Percentiles rank a stretch among this genome's conserved stretches.
Evolutionary conservation across 345 rosid species (phyloP).

Genomic region (Melaleuca quinquenervia): DNA sequence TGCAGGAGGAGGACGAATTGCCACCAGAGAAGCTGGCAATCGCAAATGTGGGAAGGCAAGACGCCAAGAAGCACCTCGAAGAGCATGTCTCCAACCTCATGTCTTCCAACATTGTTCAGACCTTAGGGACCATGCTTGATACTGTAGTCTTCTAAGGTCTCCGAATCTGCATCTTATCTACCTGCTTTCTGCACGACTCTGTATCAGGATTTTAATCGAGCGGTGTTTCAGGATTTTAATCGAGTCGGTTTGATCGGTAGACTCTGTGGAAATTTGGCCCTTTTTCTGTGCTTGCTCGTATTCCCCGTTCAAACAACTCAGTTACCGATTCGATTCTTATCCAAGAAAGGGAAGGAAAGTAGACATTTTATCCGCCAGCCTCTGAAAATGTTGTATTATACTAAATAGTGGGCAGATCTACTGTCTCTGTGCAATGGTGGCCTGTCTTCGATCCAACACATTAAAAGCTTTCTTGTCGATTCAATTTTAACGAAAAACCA

Average conservation of each 20-base stretch:
- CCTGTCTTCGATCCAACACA: too few relatives aligned
- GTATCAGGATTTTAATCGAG: too few relatives aligned
- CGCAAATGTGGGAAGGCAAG: conserved; percentile 95
- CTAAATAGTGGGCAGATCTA: neutral
- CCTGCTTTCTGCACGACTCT: neutral
- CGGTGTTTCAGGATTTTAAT: too few relatives aligned
- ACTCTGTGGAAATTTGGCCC: neutral
- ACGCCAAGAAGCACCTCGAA: conserved; percentile 96
- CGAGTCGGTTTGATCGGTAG: neutral
- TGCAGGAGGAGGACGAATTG: conserved; percentile 95
- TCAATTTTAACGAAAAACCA: too few relatives aligned
- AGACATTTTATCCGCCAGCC: neutral
- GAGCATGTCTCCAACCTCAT: conserved; percentile 90
- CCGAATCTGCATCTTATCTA: neutral
- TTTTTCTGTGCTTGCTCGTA: neutral
- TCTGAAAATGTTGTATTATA: neutral
- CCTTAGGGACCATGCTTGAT: conserved; percentile 95
- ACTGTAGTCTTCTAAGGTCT: conserved; percentile 67
- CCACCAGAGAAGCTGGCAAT: conserved; percentile 92
- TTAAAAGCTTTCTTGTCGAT: too few relatives aligned
- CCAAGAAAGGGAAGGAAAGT: neutral
- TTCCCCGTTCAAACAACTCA: neutral
- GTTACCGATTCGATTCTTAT: neutral
- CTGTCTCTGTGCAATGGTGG: neutral
- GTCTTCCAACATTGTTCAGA: conserved; percentile 98